These are phyloP conservation scores for Cenchrus americanus DNA, from an alignment of 176 grass and related monocot genomes.

Conservation along the genomic window DNA sequence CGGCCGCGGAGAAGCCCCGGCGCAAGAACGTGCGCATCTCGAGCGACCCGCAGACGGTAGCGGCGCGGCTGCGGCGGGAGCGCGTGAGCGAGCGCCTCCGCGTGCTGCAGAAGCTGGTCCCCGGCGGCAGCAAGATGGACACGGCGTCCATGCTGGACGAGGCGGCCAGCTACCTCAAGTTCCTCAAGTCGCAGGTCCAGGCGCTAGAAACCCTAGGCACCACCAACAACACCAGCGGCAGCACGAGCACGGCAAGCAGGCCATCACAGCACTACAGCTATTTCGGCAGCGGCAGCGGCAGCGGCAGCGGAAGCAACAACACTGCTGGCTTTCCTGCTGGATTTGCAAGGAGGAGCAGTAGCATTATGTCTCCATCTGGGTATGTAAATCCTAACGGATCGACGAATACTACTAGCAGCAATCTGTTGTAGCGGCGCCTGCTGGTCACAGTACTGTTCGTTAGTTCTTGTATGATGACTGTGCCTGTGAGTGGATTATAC, in stretches of 20 bases:
- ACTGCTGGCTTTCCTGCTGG: conserved; percentile 28
- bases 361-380: conserved; percentile 22
- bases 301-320: neutral
- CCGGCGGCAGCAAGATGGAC: conserved; percentile 90
- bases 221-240: neutral
- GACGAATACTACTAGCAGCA: conserved; percentile 23
- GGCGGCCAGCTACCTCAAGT: conserved; percentile 91
- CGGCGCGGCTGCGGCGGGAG: conserved; percentile 78
- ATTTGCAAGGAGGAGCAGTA: conserved; percentile 33
- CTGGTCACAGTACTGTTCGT: conserved; percentile 3
- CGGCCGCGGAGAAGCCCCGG: conserved; percentile 39
- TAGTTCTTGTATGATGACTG: neutral
- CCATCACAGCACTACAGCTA: neutral
- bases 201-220: conserved; percentile 77
- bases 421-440: conserved; percentile 13
- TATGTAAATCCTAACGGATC: conserved; percentile 44
- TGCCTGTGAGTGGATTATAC: conserved; percentile 14
- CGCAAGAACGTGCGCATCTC: conserved; percentile 91
- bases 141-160: conserved; percentile 94
- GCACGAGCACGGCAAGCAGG: conserved; percentile 12
- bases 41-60: conserved; percentile 83
- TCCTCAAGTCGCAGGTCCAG: conserved; percentile 91
- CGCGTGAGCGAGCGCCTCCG: conserved; percentile 75
- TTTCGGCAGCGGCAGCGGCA: neutral
- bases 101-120: conserved; percentile 80